These are phyloP conservation scores for Bryoerythrophyllum caledonicum DNA, from an alignment of 225 moss, liverwort and hornwort genomes.

Conservation along the genomic window DNA sequence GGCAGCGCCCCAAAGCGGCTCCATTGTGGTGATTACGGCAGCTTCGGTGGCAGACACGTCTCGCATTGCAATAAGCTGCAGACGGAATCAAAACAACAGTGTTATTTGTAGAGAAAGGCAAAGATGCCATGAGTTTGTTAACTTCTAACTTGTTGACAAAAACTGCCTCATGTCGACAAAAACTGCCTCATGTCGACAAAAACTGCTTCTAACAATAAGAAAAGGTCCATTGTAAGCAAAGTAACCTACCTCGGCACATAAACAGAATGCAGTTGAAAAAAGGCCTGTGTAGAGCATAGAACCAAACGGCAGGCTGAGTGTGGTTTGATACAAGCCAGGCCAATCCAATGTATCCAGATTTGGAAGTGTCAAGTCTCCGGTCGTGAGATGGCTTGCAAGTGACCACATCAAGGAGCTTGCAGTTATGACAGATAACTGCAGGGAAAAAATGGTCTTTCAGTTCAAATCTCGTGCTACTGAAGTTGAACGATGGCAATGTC, in stretches of 20 bases:
- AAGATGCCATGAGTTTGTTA: too few species aligned
- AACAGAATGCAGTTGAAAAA: slow-evolving; percentile 74
- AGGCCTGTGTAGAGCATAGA: slow-evolving; percentile 75
- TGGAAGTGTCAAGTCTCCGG: slow-evolving; percentile 36
- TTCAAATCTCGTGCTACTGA: background rate
- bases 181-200: too few species aligned
- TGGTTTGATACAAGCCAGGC: slow-evolving; percentile 38
- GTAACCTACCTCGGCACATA: slow-evolving; percentile 64
- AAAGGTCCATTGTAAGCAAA: slow-evolving; percentile 4
- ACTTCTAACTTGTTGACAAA: too few species aligned
- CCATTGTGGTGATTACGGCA: slow-evolving; percentile 75
- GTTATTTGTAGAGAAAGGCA: too few species aligned
- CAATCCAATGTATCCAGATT: slow-evolving; percentile 41
- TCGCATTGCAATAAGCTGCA: slow-evolving; percentile 73
- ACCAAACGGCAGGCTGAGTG: slow-evolving; percentile 54
- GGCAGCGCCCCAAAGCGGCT: slow-evolving; percentile 90
- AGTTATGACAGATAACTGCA: slow-evolving; percentile 67
- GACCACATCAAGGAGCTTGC: slow-evolving; percentile 60
- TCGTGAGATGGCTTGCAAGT: slow-evolving; percentile 43
- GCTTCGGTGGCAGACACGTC: slow-evolving; percentile 87
- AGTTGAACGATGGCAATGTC: background rate
- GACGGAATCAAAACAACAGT: background rate
- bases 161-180: too few species aligned
- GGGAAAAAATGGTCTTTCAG: background rate
- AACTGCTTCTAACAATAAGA: background rate